Evolutionary conservation across 108 stramenopile genomes (phyloP).

Genomic region (Conticribra weissflogii): DNA sequence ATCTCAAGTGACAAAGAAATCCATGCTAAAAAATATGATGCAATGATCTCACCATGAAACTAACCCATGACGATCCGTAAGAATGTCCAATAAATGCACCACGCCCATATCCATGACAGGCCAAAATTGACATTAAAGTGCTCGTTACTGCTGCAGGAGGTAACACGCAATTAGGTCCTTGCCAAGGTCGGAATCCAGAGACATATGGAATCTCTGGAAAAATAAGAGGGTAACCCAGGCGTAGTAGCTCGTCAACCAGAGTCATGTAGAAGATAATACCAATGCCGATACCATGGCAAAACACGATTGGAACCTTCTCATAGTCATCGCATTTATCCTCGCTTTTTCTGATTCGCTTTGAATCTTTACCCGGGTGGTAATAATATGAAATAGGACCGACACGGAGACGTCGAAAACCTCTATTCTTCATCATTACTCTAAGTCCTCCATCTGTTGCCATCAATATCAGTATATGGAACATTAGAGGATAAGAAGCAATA

Average conservation of each 20-base stretch:
- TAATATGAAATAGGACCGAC: constrained; percentile 82
- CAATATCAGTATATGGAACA: constrained; percentile 73
- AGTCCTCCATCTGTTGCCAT: constrained; percentile 68
- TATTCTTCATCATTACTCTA: constrained; percentile 62
- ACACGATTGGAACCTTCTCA: constrained; percentile 66
- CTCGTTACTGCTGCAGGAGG: constrained; percentile 71
- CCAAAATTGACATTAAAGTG: constrained; percentile 83
- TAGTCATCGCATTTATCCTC: constrained; percentile 37
- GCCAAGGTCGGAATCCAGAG: constrained; percentile 84
- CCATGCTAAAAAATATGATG: too few species aligned
- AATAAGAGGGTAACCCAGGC: constrained; percentile 73
- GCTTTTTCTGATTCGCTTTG: constrained; percentile 8
- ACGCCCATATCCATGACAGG: constrained; percentile 68
- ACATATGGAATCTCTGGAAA: constrained; percentile 86
- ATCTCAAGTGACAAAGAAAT: too few species aligned
- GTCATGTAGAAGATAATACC: constrained; percentile 78
- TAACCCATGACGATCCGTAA: constrained; percentile 85
- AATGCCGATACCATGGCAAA: constrained; percentile 89
- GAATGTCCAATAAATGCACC: constrained; percentile 83
- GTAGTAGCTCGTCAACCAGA: constrained; percentile 69
- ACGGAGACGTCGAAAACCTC: constrained; percentile 68
- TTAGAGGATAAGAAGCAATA: constrained; percentile 72
- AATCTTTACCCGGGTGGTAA: constrained; percentile 64
- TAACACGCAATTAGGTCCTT: constrained; percentile 68
- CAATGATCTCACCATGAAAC: constrained; percentile 48